phyloP scores from a whole-genome alignment of 768 basidiomycete species.

The Crucibulum laeve region DNA sequence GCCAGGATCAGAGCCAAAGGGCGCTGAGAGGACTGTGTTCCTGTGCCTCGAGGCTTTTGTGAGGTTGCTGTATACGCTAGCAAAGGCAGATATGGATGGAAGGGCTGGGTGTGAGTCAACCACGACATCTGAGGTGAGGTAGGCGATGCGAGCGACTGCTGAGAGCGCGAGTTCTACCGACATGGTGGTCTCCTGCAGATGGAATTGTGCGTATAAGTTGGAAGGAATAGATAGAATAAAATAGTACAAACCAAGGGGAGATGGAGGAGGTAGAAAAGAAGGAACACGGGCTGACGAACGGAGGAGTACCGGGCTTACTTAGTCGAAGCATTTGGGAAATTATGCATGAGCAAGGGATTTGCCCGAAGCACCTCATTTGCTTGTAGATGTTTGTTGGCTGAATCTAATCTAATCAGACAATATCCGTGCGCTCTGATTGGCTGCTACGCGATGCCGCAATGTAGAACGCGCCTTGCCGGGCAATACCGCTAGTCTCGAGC shows the following conservation, averaged over 20 bases:
- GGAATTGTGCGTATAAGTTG: constrained; percentile 3
- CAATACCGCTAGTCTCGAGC: neutral
- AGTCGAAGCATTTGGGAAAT: constrained; percentile 11
- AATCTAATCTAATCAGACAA: neutral
- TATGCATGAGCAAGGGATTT: constrained; percentile 23
- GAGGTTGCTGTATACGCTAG: constrained; percentile 31
- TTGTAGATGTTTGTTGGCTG: constrained; percentile 28
- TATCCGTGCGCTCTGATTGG: no score
- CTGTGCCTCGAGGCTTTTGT: constrained; percentile 28
- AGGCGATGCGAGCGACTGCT: constrained; percentile 67
- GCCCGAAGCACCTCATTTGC: constrained; percentile 36
- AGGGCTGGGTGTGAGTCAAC: constrained; percentile 50
- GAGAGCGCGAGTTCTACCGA: constrained; percentile 19
- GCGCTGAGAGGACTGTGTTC: constrained; percentile 45
- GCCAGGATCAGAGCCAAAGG: constrained; percentile 63
- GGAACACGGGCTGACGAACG: constrained; percentile 11
- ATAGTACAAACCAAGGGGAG: constrained; percentile 5
- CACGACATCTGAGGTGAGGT: constrained; percentile 62
- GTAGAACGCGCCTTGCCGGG: neutral
- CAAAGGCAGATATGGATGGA: constrained; percentile 37
- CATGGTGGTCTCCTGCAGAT: no score
- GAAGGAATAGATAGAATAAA: constrained; percentile 2
- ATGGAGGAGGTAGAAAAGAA: constrained; percentile 1
- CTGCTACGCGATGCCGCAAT: neutral
- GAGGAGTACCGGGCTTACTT: neutral